A percentile compares a stretch with the other conserved stretches of the same genome.
Evolutionary conservation across 305 asterid species (phyloP).

Genomic region (Rubia balearica): DNA sequence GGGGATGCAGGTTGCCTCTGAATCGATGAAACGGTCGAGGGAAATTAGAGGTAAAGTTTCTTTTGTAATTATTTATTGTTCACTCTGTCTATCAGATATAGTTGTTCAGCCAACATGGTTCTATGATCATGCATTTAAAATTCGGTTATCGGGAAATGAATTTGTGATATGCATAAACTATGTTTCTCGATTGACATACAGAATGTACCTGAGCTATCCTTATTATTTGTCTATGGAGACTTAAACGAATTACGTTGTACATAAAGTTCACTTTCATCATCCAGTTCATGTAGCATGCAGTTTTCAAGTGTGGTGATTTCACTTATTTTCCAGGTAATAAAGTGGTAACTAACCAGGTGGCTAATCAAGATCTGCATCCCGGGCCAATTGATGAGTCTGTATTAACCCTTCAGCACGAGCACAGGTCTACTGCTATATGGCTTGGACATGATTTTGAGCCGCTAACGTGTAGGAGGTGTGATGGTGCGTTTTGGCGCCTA

Average conservation of each 20-base stretch:
- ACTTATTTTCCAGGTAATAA: slow-evolving; percentile 24
- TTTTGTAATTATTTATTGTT: neutral
- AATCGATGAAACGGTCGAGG: slow-evolving; percentile 9
- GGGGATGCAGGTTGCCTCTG: slow-evolving; percentile 9
- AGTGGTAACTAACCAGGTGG: slow-evolving; percentile 40
- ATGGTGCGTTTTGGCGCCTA: slow-evolving; percentile 83
- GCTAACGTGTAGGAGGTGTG: slow-evolving; percentile 71
- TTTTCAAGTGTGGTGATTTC: neutral
- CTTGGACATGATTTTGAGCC: slow-evolving; percentile 75
- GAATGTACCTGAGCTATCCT: neutral
- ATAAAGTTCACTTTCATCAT: neutral
- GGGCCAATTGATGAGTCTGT: slow-evolving; percentile 73
- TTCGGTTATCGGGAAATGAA: neutral
- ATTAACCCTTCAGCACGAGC: slow-evolving; percentile 65
- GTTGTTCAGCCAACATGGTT: neutral
- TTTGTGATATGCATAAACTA: neutral
- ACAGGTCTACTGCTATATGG: slow-evolving; percentile 75
- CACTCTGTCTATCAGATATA: neutral
- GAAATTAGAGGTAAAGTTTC: slow-evolving; percentile 13
- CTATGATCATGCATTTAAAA: neutral
- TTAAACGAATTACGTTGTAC: neutral
- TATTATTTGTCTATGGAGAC: neutral
- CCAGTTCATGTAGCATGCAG: slow-evolving; percentile 3
- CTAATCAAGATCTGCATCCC: slow-evolving; percentile 60
- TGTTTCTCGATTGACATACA: neutral